phyloP scores from a whole-genome alignment of 176 grass and related monocot genomes.

The Musa itinerans region DNA sequence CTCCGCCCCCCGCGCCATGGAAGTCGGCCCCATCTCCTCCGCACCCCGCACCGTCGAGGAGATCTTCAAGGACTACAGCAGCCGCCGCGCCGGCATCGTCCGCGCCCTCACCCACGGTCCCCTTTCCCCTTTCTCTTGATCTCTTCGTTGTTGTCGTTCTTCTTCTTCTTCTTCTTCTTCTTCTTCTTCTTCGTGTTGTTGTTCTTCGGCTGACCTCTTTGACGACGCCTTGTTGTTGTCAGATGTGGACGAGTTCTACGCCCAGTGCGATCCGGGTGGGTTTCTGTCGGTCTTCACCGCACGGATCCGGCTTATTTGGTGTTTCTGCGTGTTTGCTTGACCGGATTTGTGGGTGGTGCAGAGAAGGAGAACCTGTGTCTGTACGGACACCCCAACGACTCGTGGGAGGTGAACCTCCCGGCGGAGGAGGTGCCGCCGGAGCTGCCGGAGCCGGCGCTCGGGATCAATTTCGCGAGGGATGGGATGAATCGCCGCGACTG shows the following conservation, averaged over 20 bases:
- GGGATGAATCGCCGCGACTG: constrained; percentile 65
- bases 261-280: constrained; percentile 61
- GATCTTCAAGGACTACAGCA: constrained; percentile 16
- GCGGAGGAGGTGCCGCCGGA: constrained; percentile 74
- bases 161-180: not conserved
- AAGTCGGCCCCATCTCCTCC: constrained; percentile 1
- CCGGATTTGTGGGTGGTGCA: constrained; percentile 29
- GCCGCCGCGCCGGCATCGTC: constrained; percentile 16
- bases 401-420: constrained; percentile 53
- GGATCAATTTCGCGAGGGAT: constrained; percentile 73
- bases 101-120: constrained; percentile 11
- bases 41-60: constrained; percentile 17
- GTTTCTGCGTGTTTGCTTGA: constrained; percentile 5
- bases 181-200: not conserved
- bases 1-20: not conserved
- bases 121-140: not conserved
- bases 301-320: constrained; percentile 6
- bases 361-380: constrained; percentile 65
- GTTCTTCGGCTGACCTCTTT: not conserved
- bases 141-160: not conserved
- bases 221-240: constrained; percentile 9
- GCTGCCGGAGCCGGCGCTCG: constrained; percentile 62
- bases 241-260: constrained; percentile 67
- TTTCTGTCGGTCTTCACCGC: constrained; percentile 15
- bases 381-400: constrained; percentile 49